Base-by-base conservation (phyloP, 148 eudicot species). In the Rhododendron ovatum region DNA sequence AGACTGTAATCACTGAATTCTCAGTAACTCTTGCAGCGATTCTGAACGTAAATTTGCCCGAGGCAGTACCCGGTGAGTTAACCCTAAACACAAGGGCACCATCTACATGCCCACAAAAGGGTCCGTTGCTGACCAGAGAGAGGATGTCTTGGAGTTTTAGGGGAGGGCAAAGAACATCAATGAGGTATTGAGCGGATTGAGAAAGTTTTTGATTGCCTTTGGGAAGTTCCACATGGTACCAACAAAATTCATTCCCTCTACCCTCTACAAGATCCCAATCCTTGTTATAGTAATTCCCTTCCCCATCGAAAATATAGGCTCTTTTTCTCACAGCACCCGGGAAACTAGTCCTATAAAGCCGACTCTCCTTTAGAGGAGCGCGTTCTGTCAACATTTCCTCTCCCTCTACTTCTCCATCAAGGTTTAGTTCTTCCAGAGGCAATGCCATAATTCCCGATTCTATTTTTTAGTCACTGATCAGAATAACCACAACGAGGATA, bases 181-280 rank as follows among this genome's bases (percentile, higher is more conserved):
- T 97, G 8, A 97, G 93, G 81, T 91, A 92, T 81, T 94, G 94
- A 39, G 99, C 99, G 18, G 94, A 95, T 78, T 95, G 91, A 2
- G 98, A 92, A 0, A 97, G 92, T 57, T 93, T 95, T 37, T 94
- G 95, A 78, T 94, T 94, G 51, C 91, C 96, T 88, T 91, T 97
- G 0, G 98, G 98, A 73, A 97, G 92, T 87, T 97, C 98, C 0
- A 95, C 94, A 89, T 97, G 99, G 86, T 95, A 97, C 99, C 99
- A 97, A 90, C 99, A 97, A 80, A 97, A 97, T 47, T 97, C 98
- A 87, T 91, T 93, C 65, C 93, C 98, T 75, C 82, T 87, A 63
- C 98, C 98, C 89, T 94, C 95, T 15, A 78, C 15, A 69, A 97
- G 92, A 86, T 95, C 98, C 98, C 98, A 95, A 87, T 93, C 98